phyloP scores from a whole-genome alignment of 352 stramenopile genomes.

The Globisporangium spiculum region DNA sequence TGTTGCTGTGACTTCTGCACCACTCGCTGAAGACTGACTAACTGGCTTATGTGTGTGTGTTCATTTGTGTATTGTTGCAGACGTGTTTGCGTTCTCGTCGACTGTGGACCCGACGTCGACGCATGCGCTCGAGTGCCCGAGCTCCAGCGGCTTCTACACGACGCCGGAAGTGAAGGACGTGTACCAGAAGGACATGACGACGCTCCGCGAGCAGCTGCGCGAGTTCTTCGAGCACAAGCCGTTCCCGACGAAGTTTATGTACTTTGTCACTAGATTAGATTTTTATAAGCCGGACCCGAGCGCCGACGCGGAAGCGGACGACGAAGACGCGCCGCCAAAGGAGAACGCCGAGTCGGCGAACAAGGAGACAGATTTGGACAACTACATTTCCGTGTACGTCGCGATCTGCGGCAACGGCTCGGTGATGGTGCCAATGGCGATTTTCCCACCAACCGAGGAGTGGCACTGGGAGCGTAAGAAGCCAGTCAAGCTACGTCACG shows the following conservation, averaged over 20 bases:
- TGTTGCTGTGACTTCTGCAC: background rate
- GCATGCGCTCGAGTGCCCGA: conserved; percentile 55
- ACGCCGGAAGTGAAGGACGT: conserved; percentile 63
- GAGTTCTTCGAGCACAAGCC: conserved; percentile 84
- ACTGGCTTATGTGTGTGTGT: background rate
- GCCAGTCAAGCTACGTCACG: conserved; percentile 74
- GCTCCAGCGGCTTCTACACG: conserved; percentile 61
- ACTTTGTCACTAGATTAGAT: conserved; percentile 83
- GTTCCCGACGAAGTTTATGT: conserved; percentile 81
- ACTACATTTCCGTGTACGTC: conserved; percentile 81
- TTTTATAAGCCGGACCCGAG: conserved; percentile 65
- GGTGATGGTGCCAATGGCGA: conserved; percentile 84
- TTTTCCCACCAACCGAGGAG: conserved; percentile 74
- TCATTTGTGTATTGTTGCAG: conserved; percentile 19
- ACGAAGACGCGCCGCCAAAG: conserved; percentile 19
- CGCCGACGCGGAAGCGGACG: conserved; percentile 33
- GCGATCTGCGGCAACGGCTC: conserved; percentile 83
- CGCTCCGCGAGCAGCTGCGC: conserved; percentile 55
- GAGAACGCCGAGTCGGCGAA: conserved; percentile 14
- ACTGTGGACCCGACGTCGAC: conserved; percentile 59
- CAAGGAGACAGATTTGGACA: conserved; percentile 34
- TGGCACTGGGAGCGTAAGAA: conserved; percentile 89
- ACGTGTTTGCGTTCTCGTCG: conserved; percentile 61
- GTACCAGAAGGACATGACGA: conserved; percentile 69
- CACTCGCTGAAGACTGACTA: background rate